phyloP scores from a whole-genome alignment of 192 early-diverging fungal genomes.

The Oehlia diaphana region DNA sequence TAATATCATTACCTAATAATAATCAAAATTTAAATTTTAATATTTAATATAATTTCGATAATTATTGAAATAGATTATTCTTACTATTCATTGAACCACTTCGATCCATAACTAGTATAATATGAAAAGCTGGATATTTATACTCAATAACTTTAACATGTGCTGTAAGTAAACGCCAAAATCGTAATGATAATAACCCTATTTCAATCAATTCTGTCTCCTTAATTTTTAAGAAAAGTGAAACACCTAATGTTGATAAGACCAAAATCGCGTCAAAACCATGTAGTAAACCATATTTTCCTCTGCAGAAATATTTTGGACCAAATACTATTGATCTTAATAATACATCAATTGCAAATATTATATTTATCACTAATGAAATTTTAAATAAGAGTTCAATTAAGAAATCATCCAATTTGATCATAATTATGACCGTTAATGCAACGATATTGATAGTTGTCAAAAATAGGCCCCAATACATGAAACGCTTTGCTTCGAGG shows the following conservation, averaged over 20 bases:
- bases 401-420: neutral
- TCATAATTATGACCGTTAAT: too few relatives aligned
- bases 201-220: constrained; percentile 48
- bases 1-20: too few relatives aligned
- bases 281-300: constrained; percentile 39
- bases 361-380: constrained; percentile 42
- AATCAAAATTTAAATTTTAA: too few relatives aligned
- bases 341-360: constrained; percentile 53
- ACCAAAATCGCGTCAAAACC: constrained; percentile 50
- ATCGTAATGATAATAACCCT: constrained; percentile 53
- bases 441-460: too few relatives aligned
- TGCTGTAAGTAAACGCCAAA: constrained; percentile 47
- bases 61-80: too few relatives aligned
- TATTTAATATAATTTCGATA: too few relatives aligned
- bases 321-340: constrained; percentile 50
- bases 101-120: neutral
- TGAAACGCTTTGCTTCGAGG: too few relatives aligned
- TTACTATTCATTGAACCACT: neutral
- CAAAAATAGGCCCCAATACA: too few relatives aligned
- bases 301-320: constrained; percentile 37
- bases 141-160: constrained; percentile 42
- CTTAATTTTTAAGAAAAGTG: constrained; percentile 48
- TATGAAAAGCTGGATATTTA: constrained; percentile 8
- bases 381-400: constrained; percentile 42
- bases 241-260: constrained; percentile 46